Percentiles rank a stretch among this genome's conserved stretches.
Evolutionary conservation across 768 basidiomycete species (phyloP).

Genomic region (Cubamyces lactineus): DNA sequence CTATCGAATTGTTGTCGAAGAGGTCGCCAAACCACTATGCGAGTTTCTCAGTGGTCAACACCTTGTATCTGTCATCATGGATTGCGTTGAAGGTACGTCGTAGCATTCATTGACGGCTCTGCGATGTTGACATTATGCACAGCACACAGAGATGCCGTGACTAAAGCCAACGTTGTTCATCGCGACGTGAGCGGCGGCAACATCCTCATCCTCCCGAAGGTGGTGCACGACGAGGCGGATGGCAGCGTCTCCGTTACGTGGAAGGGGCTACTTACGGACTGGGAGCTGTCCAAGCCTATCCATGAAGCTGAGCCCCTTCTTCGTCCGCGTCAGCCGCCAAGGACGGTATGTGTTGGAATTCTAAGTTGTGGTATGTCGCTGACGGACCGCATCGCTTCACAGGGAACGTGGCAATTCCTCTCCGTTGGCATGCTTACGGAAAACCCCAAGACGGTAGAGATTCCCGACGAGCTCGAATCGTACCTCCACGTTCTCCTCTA

Average conservation of each 20-base stretch:
- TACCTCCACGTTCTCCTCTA: slow-evolving; percentile 21
- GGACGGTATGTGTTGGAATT: slow-evolving; percentile 1
- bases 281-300: slow-evolving; percentile 12
- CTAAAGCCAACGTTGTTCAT: background rate
- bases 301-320: background rate
- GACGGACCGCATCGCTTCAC: background rate
- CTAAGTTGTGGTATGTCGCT: background rate
- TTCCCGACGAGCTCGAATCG: slow-evolving; percentile 24
- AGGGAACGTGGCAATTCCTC: slow-evolving; percentile 28
- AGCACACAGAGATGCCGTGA: background rate
- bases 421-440: background rate
- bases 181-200: slow-evolving; percentile 14
- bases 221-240: background rate
- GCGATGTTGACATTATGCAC: too few species aligned
- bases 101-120: background rate
- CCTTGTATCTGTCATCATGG: background rate
- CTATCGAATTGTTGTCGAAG: slow-evolving; percentile 14
- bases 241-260: background rate
- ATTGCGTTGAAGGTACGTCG: slow-evolving; percentile 3
- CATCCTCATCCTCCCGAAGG: slow-evolving; percentile 8
- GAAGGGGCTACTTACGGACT: slow-evolving; percentile 7
- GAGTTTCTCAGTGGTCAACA: background rate
- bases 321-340: background rate
- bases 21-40: slow-evolving; percentile 7
- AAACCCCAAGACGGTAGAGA: background rate